Evolutionary conservation across 2,329 filamentous ascomycete genomes (phyloP).

Genomic region (Fusarium globosum): DNA sequence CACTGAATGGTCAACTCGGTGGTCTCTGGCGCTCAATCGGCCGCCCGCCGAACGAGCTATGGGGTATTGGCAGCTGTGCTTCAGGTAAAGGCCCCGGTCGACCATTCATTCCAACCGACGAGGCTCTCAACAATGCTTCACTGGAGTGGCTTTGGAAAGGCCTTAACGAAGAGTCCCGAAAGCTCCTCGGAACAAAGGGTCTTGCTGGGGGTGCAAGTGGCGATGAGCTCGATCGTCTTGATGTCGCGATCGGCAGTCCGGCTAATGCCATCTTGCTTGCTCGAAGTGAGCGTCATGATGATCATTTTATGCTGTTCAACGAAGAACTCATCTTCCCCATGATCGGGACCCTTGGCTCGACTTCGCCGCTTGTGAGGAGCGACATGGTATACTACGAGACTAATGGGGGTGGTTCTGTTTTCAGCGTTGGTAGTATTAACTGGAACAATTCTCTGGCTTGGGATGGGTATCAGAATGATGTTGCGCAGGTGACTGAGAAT

Average conservation of each 20-base stretch:
- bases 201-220: background rate
- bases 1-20: background rate
- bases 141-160: background rate
- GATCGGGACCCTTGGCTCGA: background rate
- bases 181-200: background rate
- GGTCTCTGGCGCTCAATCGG: background rate
- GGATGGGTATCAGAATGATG: background rate
- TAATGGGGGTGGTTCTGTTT: background rate
- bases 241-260: fast-evolving
- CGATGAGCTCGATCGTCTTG: background rate
- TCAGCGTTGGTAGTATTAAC: background rate
- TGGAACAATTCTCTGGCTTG: background rate
- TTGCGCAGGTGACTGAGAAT: background rate
- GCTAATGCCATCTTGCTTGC: background rate
- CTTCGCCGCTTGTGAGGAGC: background rate
- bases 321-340: background rate
- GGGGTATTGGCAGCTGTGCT: background rate
- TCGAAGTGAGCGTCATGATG: background rate
- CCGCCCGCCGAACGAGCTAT: background rate
- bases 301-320: background rate
- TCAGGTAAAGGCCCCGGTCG: background rate
- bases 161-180: background rate
- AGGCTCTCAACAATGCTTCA: background rate
- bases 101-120: background rate
- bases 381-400: background rate